Percentiles rank a stretch among this genome's conserved stretches.
These are phyloP conservation scores for Lasiosphaeria hispida DNA, from an alignment of 495 filamentous ascomycete species.

Conservation along the genomic window DNA sequence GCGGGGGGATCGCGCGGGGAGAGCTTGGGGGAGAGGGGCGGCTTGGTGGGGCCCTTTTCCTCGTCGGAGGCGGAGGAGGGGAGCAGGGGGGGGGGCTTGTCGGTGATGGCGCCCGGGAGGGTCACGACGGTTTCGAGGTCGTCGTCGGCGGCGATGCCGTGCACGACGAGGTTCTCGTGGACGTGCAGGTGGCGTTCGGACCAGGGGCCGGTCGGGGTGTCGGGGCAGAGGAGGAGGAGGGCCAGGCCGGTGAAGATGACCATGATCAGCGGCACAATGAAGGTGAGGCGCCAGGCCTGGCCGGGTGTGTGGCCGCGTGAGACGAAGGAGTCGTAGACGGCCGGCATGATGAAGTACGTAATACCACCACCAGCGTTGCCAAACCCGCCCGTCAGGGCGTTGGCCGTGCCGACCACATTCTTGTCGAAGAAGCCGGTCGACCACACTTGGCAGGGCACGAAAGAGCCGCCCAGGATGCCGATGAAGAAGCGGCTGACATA, in stretches of 20 bases:
- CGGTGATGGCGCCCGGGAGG: constrained; percentile 55
- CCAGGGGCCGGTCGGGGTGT: constrained; percentile 85
- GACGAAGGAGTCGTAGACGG: constrained; percentile 81
- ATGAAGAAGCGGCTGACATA: constrained; percentile 86
- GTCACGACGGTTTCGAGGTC: constrained; percentile 42
- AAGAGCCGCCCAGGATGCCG: constrained; percentile 85
- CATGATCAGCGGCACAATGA: constrained; percentile 78
- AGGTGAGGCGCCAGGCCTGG: constrained; percentile 80
- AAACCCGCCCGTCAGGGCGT: constrained; percentile 79
- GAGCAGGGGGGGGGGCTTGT: constrained; percentile 36
- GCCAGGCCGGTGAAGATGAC: constrained; percentile 61
- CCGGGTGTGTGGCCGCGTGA: constrained; percentile 56
- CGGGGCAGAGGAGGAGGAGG: constrained; percentile 74
- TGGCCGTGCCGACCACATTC: constrained; percentile 88
- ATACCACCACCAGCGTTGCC: constrained; percentile 93
- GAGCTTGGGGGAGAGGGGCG: constrained; percentile 42
- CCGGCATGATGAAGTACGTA: constrained; percentile 89
- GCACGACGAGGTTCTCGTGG: constrained; percentile 43
- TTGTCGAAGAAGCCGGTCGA: constrained; percentile 95
- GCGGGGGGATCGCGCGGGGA: constrained; percentile 20
- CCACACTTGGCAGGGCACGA: constrained; percentile 97
- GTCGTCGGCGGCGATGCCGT: constrained; percentile 32
- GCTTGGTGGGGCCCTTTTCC: constrained; percentile 20
- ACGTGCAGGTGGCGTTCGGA: constrained; percentile 60
- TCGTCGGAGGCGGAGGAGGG: constrained; percentile 22